These are phyloP conservation scores for Silybum marianum DNA, from an alignment of 129 eudicot species.

Conservation along the genomic window DNA sequence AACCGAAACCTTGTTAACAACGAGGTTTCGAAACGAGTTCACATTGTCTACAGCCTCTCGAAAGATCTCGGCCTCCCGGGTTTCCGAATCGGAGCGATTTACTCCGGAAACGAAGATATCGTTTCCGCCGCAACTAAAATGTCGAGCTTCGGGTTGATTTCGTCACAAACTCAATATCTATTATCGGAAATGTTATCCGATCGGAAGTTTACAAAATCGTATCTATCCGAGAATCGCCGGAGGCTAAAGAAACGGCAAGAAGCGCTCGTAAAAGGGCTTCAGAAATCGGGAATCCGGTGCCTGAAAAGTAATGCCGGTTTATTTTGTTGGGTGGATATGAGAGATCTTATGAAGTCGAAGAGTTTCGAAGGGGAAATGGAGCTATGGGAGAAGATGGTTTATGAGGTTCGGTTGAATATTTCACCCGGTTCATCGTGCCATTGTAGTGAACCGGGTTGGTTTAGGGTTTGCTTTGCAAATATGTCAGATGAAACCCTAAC, in stretches of 20 bases:
- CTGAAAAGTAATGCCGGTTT: conserved; percentile 72
- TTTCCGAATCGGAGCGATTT: conserved; percentile 87
- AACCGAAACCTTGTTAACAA: conserved; percentile 41
- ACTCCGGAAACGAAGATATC: conserved; percentile 56
- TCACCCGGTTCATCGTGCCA: conserved; percentile 98
- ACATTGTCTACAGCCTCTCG: conserved; percentile 77
- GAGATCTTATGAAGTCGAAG: conserved; percentile 57
- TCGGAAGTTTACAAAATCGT: conserved; percentile 50
- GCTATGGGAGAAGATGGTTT: conserved; percentile 80
- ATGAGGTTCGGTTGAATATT: conserved; percentile 74
- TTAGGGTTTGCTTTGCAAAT: conserved; percentile 84
- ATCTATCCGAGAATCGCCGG: conserved; percentile 57
- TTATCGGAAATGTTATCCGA: conserved; percentile 77
- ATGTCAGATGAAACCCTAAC: conserved; percentile 67
- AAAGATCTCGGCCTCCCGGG: conserved; percentile 95
- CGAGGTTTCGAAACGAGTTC: conserved; percentile 66
- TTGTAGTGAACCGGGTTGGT: conserved; percentile 94
- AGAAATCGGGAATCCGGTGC: conserved; percentile 60
- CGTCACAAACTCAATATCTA: conserved; percentile 88
- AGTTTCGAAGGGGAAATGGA: conserved; percentile 73
- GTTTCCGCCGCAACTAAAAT: conserved; percentile 84
- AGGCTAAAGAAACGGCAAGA: conserved; percentile 58
- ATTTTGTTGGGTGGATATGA: conserved; percentile 97
- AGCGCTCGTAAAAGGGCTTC: conserved; percentile 62
- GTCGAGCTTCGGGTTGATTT: conserved; percentile 89